Evolutionary conservation across 768 basidiomycete genomes (phyloP), one percentile per base, ranked within the genome.

Genomic region (Tremella mesenterica): DNA sequence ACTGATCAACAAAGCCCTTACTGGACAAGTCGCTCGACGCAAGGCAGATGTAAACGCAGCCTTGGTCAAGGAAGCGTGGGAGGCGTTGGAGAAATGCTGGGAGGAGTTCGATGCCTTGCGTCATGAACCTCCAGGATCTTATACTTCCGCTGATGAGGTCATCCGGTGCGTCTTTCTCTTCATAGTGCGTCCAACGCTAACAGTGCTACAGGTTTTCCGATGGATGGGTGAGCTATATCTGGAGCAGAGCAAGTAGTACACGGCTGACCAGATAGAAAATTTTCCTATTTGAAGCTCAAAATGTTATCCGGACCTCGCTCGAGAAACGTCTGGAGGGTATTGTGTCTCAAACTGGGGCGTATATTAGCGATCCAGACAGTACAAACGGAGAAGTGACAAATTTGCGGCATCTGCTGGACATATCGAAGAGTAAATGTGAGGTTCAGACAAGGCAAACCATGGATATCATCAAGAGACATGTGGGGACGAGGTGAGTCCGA

Each of bases 281-380:
- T 50, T 90, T 87, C 73, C 83, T 92, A 58, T 93, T 93, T 60
- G 88, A 92, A 73, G 65, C 69, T 83, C 85, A 90, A 69, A 91
- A 91, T 71, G 80, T 88, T 59, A 85, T 93, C 60, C 83, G 87
- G 26, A 88, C 90, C 67, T 80, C 83, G 2, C 80, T 95, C 27
- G 83, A 85, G 65, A 81, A 83, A 54, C 81, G 79, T 28, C 73
- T 79, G 2, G 64, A 50, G 4, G 30, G 69, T 8, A 30, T 48
- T 31, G 51, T 50, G 29, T 44, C 53, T 18, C 39, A 45, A 27
- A 44, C 57, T 10, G 52, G 41, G 12, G 66, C 63, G 1, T 61
- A 48, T 36, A 60, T 72, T 36, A 47, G 52, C 13, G 58, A 64
- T 41, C 31, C 43, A 52, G 0, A 50, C 49, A 48, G 10, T 30